phyloP scores from a whole-genome alignment of 2,329 filamentous ascomycete species.

The Phoma sp. region DNA sequence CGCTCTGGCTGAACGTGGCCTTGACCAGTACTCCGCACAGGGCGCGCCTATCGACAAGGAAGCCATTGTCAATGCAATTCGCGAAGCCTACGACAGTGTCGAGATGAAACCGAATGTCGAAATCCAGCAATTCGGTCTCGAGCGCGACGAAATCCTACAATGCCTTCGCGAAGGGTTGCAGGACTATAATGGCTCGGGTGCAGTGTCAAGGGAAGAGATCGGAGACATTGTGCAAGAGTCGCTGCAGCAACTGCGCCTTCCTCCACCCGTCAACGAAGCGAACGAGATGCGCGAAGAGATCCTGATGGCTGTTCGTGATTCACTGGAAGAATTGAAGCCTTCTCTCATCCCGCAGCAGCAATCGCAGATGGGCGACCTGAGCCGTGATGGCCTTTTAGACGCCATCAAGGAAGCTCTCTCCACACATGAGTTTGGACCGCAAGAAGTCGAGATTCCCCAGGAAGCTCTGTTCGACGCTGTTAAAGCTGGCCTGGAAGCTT shows the following conservation, averaged over 20 bases:
- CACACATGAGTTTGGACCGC: slow-evolving; percentile 50
- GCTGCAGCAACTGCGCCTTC: slow-evolving; percentile 78
- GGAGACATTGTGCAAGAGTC: slow-evolving; percentile 85
- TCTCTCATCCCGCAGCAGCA: slow-evolving; percentile 47
- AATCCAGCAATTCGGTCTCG: slow-evolving; percentile 85
- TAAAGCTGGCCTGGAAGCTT: slow-evolving; percentile 61
- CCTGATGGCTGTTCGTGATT: slow-evolving; percentile 81
- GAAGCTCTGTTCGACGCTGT: slow-evolving; percentile 65
- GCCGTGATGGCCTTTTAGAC: slow-evolving; percentile 61
- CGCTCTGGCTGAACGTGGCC: slow-evolving; percentile 65
- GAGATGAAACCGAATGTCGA: slow-evolving; percentile 89
- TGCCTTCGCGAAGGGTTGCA: slow-evolving; percentile 86
- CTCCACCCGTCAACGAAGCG: slow-evolving; percentile 71
- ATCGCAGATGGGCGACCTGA: slow-evolving; percentile 51
- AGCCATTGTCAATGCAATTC: slow-evolving; percentile 84
- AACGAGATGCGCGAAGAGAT: slow-evolving; percentile 81
- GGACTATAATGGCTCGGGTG: slow-evolving; percentile 66
- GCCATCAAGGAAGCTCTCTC: slow-evolving; percentile 65
- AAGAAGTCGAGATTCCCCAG: slow-evolving; percentile 54
- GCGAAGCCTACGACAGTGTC: slow-evolving; percentile 83
- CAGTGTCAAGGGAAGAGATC: slow-evolving; percentile 81
- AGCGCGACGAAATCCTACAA: slow-evolving; percentile 86
- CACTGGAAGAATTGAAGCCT: slow-evolving; percentile 79
- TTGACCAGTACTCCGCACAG: slow-evolving; percentile 53
- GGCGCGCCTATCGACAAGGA: slow-evolving; percentile 64